Evolutionary conservation across 371 early-diverging fungal species (phyloP), one percentile per base, ranked within the genome.

Genomic region (Apophysomyces variabilis): DNA sequence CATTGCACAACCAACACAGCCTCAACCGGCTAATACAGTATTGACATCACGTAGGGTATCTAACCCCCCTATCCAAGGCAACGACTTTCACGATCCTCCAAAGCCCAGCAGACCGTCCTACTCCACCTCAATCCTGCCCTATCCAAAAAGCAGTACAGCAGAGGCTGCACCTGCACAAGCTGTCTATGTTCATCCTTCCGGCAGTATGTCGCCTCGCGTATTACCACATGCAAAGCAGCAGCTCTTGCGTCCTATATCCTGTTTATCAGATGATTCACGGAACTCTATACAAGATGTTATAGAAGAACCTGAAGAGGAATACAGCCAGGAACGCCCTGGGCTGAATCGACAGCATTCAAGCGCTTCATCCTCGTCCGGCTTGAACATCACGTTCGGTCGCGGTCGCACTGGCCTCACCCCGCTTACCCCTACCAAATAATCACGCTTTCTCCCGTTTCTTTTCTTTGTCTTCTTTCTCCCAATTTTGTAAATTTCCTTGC

Each of bases 291-390:
- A 61, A 46, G 62, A 67, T 46, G 44, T 61, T 39, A 61, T 64
- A 54, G 67, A 60, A 59, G 59, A 62, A 5, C 66, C 61, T 14
- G 66, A 70, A 38, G 62, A 61, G 11, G 64, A 66, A 21, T 50
- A 46, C 26, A 36, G 37, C 13, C 57, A 37, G 1, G 18, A 63
- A n/a, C 61, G 67, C 7, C 66, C 68, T 26, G 60, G 46, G 18
- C 38, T 67, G 5, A 44, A 68, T 39, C 67, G 72, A n/a, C 62
- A 72, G 45, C 46, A 65, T 62, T 72, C 72, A 4, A 58, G 68
- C 6, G 72, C 68, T 13, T 72, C 72, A 1, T 65, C 65, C 13
- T 65, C 66, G 1, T 72, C 72, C 4, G 72, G 72, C 11, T 47
- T 72, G n/a, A 68, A 59, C 41, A 66, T 72, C 21, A 68, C 68